A percentile compares a stretch with the other conserved stretches of the same genome.
These are phyloP conservation scores for Colletotrichum agaves DNA, from an alignment of 2,329 filamentous ascomycete genomes.

Conservation along the genomic window DNA sequence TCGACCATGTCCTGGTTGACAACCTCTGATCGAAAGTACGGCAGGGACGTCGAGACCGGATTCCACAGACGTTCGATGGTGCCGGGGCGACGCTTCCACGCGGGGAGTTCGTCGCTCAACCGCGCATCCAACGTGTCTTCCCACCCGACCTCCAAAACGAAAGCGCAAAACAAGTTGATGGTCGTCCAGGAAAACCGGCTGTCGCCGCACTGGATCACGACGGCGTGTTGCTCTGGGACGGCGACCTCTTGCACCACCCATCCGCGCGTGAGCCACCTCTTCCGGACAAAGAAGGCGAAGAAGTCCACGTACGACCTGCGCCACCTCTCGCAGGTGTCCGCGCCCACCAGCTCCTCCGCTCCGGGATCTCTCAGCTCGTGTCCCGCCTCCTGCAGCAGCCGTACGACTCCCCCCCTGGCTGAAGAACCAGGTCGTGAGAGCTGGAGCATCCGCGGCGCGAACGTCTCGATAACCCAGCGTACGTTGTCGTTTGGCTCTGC, in stretches of 20 bases:
- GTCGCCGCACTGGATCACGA: conserved; percentile 7
- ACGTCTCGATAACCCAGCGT: conserved; percentile 33
- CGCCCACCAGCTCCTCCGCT: not conserved
- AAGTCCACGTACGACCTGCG: not conserved
- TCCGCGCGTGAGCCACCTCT: conserved; percentile 39
- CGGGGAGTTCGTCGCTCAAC: not conserved
- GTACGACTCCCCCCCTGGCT: not conserved
- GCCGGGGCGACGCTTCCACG: not conserved
- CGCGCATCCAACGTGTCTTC: not conserved
- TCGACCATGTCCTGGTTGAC: not conserved
- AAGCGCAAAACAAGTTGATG: not conserved
- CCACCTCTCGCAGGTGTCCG: conserved; percentile 7
- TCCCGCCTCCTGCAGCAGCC: conserved; percentile 10
- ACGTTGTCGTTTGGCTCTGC: conserved; percentile 28
- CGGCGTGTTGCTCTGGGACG: conserved; percentile 25
- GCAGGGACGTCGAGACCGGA: not conserved
- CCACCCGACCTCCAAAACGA: not conserved
- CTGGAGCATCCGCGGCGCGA: conserved; percentile 10
- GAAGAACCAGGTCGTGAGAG: not conserved
- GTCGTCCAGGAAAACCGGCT: conserved; percentile 11
- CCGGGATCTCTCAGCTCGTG: conserved; percentile 7
- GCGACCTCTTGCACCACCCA: conserved; percentile 41
- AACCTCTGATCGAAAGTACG: not conserved
- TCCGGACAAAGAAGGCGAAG: conserved; percentile 35
- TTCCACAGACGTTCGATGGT: conserved; percentile 22